These are phyloP conservation scores for Speleostelium caveatum DNA, from an alignment of 78 protist species.

Conservation along the genomic window DNA sequence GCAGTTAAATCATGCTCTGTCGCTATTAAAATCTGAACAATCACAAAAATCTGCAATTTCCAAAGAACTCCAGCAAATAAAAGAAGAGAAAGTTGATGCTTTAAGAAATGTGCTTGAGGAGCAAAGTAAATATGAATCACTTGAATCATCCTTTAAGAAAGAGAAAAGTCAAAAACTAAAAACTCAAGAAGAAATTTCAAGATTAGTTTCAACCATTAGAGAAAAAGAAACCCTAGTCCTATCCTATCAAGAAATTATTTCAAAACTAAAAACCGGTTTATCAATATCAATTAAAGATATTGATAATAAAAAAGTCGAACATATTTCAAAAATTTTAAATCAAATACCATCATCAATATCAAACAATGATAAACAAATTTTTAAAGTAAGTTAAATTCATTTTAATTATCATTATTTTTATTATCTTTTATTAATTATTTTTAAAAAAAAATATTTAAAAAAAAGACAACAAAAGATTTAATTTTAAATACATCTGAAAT, in stretches of 20 bases:
- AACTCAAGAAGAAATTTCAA: constrained; percentile 24
- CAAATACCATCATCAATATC: neutral
- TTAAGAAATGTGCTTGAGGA: constrained; percentile 11
- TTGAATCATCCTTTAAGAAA: constrained; percentile 34
- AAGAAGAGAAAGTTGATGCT: constrained; percentile 5
- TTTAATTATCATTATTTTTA: neutral
- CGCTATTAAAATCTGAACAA: constrained; percentile 34
- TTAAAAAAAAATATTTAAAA: too few species aligned
- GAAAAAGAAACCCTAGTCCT: constrained; percentile 32
- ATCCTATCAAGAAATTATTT: neutral
- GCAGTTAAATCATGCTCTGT: constrained; percentile 28
- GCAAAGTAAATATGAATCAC: constrained; percentile 25
- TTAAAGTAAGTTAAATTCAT: too few species aligned
- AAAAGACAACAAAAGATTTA: neutral
- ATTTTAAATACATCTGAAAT: constrained; percentile 32
- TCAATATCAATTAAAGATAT: neutral
- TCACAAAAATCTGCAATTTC: constrained; percentile 31
- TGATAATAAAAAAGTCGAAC: neutral
- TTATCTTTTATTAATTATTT: too few species aligned
- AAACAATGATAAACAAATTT: too few species aligned
- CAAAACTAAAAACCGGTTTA: neutral
- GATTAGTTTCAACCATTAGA: constrained; percentile 7
- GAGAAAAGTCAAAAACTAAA: constrained; percentile 37
- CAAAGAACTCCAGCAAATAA: constrained; percentile 22
- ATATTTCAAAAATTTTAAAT: neutral